Percentiles rank a stretch among this genome's conserved stretches.
phyloP scores from a whole-genome alignment of 306 rosid genomes.

The Cicer chorassanicum region DNA sequence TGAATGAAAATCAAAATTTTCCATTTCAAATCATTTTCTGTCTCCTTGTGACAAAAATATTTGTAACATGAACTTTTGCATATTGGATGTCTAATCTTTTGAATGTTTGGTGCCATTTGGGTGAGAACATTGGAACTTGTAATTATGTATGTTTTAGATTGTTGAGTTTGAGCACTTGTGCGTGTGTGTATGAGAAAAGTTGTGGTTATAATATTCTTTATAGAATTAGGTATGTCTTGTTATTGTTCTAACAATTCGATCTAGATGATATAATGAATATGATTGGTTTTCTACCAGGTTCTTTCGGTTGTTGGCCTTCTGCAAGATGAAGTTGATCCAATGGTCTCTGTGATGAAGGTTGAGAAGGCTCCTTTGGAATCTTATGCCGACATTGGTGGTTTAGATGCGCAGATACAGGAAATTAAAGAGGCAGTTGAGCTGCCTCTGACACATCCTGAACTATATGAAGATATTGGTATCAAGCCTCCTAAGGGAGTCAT shows the following conservation, averaged over 20 bases:
- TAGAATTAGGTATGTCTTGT: not conserved
- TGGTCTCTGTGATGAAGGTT: constrained; percentile 82
- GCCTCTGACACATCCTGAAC: constrained; percentile 93
- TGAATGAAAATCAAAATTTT: constrained; percentile 4
- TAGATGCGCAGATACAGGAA: constrained; percentile 97
- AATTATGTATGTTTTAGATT: not conserved
- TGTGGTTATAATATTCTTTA: constrained; percentile 26
- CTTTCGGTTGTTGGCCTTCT: constrained; percentile 98
- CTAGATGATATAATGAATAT: constrained; percentile 26
- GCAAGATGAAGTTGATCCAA: constrained; percentile 99
- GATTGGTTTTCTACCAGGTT: constrained; percentile 58
- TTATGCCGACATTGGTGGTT: constrained; percentile 96
- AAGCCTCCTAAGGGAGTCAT: constrained; percentile 98
- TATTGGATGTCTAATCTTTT: not conserved
- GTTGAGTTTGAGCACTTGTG: not conserved
- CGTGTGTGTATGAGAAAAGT: not conserved
- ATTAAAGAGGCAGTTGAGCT: constrained; percentile 98
- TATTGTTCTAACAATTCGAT: constrained; percentile 22
- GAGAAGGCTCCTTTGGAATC: constrained; percentile 99
- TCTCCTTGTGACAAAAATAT: not conserved
- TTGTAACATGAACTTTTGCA: not conserved
- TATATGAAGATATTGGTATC: constrained; percentile 97
- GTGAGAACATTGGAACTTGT: not conserved
- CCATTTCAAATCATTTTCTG: not conserved
- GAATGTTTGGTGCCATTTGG: constrained; percentile 2